Base-by-base conservation (phyloP, 345 rosid species). In the Carallia pectinifolia region DNA sequence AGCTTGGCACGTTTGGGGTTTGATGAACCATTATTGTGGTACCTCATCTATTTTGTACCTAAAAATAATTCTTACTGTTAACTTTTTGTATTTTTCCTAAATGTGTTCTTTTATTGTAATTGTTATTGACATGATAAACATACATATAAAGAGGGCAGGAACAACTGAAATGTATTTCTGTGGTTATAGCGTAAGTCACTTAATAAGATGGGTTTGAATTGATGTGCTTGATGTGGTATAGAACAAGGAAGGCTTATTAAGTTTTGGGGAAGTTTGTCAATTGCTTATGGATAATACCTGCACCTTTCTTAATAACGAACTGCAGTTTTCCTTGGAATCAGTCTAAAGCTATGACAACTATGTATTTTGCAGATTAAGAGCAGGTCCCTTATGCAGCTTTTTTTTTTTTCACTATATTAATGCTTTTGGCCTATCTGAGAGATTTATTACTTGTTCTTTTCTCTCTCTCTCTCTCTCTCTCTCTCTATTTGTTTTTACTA, bases 401-500 rank as follows among this genome's bases (percentile, higher is more conserved):
- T 7, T 10, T 31, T 33, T 6, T 17, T 52, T 6, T 1, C 23
- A 12, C 58, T 40, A 7, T 40, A 16, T 39, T 0, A 6, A 1
- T 54, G 58, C 15, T 71, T 71, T 2, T 64, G 17, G 29, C 61
- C 56, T 63, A 13, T 38, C 50, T 50, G 69, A 54, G 50, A 30
- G 47, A 55, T 44, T 38, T 18, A 31, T 38, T 53, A 53, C 40
- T 36, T 55, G 36, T 36, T 73, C 47, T 13, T 40, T 4, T 40
- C 58, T 47, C n/a, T 47, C 44, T 37, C 39, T 6, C 39, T 37
- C 23, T 37, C 23, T 23, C 23, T 37, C 39, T 37, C 39, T 37
- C 39, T 39, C 12, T 39, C 39, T n/a, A 37, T 33, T 30, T 54
- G 17, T 16, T 38, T 30, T 64, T 30, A n/a, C 50, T 68, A 47